phyloP scores from a whole-genome alignment of 768 basidiomycete genomes.

The Lactarius indigo region DNA sequence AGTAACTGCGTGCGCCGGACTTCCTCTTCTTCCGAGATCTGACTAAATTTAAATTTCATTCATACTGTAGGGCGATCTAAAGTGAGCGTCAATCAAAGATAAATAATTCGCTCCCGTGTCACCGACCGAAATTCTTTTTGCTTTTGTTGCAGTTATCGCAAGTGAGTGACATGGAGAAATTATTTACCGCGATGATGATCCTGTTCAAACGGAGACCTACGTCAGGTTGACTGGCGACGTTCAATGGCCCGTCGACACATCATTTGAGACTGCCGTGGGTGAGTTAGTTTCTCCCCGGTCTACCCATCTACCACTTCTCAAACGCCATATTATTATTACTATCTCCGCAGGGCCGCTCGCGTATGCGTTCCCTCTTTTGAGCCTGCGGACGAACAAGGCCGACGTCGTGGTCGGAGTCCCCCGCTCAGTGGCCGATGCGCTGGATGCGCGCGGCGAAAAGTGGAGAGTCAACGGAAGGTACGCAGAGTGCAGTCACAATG shows the following conservation, averaged over 20 bases:
- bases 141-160: conserved; percentile 60
- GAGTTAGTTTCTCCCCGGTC: conserved; percentile 26
- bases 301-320: background rate
- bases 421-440: conserved; percentile 59
- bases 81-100: conserved; percentile 50
- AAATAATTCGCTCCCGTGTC: background rate
- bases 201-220: background rate
- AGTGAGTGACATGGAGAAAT: conserved; percentile 46
- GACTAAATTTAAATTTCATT: background rate
- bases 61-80: conserved; percentile 70
- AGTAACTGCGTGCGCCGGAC: background rate
- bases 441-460: conserved; percentile 61
- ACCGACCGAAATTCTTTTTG: background rate
- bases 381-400: conserved; percentile 91
- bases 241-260: conserved; percentile 77
- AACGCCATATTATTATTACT: background rate
- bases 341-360: conserved; percentile 60
- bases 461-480: conserved; percentile 84
- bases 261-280: conserved; percentile 74
- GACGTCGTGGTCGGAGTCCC: conserved; percentile 86
- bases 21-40: background rate
- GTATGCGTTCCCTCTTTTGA: conserved; percentile 76
- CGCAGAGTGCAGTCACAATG: conserved; percentile 28
- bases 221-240: conserved; percentile 83
- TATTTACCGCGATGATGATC: background rate